Conservation (phyloP, 805 yeast species). For the Priceomyces castillae region DNA sequence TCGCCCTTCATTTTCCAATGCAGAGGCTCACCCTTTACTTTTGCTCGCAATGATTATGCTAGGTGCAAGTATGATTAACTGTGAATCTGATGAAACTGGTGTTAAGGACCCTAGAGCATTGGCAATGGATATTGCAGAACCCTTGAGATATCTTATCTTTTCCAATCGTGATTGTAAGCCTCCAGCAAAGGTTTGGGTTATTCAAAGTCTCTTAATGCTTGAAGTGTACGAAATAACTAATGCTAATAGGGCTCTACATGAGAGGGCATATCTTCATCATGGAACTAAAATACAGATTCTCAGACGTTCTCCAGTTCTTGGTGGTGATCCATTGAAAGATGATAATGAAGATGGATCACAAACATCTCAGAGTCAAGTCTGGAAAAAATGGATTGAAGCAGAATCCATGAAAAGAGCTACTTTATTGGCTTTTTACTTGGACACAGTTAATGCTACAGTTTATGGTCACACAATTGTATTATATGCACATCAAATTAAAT, state of each 20-base stretch:
- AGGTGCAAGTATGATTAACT: constrained; percentile 47
- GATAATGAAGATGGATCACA: constrained; percentile 20
- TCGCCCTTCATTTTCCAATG: constrained; percentile 52
- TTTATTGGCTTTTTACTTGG: constrained; percentile 35
- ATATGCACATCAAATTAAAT: constrained; percentile 27
- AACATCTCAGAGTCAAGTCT: constrained; percentile 14
- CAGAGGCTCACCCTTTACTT: constrained; percentile 45
- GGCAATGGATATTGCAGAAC: constrained; percentile 49
- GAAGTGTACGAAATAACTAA: constrained; percentile 74
- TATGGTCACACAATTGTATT: constrained; percentile 28
- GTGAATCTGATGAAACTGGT: constrained; percentile 18
- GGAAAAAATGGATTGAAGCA: constrained; percentile 37
- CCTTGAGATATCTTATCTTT: constrained; percentile 68
- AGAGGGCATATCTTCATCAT: constrained; percentile 79
- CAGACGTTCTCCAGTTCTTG: constrained; percentile 28
- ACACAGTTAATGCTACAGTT: constrained; percentile 34
- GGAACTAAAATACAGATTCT: constrained; percentile 52
- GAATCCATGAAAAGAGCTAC: constrained; percentile 34
- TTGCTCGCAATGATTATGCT: constrained; percentile 52
- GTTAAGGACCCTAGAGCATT: constrained; percentile 25
- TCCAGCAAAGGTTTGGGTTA: constrained; percentile 70
- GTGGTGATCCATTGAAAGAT: constrained; percentile 39
- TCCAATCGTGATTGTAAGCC: constrained; percentile 65
- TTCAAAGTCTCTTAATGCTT: constrained; percentile 65
- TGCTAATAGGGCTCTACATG: constrained; percentile 63